Conservation (phyloP, 2,329 filamentous ascomycete species). For the Claviceps digitariae region DNA sequence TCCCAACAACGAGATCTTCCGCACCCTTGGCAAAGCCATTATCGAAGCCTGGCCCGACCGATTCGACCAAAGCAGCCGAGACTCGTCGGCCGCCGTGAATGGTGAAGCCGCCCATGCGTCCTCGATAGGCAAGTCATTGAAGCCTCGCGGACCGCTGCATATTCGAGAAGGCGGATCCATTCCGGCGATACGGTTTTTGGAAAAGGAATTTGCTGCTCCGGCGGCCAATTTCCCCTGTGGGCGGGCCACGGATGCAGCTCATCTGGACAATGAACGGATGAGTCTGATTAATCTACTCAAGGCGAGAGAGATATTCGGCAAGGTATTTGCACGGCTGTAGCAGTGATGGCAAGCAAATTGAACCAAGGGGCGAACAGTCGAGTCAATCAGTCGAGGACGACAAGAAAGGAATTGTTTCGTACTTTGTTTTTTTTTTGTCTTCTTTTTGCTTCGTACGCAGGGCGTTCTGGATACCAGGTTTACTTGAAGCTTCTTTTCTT, state of each 20-base stretch:
- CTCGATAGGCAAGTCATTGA: conserved; percentile 7
- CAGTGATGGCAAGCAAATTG: not conserved
- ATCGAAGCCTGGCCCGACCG: conserved; percentile 67
- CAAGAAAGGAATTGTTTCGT: no score
- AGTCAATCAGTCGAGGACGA: not conserved
- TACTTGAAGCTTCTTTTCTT: no score
- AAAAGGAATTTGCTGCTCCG: conserved; percentile 84
- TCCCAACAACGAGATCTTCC: conserved; percentile 79
- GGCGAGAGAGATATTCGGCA: conserved; percentile 79
- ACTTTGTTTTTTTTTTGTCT: not conserved
- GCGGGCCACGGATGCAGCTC: conserved; percentile 84
- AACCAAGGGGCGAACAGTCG: no score
- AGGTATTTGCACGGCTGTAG: conserved; percentile 61
- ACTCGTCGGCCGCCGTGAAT: conserved; percentile 3
- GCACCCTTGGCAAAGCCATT: conserved; percentile 73
- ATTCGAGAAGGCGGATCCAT: conserved; percentile 95
- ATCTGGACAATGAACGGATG: conserved; percentile 91
- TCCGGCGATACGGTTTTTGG: conserved; percentile 82
- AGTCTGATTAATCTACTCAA: conserved; percentile 78
- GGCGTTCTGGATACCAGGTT: not conserved
- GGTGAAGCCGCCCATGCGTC: not conserved
- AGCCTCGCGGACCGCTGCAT: conserved; percentile 59
- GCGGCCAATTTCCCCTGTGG: conserved; percentile 90
- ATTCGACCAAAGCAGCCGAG: conserved; percentile 18
- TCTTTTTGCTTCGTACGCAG: not conserved